Conservation (phyloP, 352 stramenopile genomes). For the Pythium biforme region DNA sequence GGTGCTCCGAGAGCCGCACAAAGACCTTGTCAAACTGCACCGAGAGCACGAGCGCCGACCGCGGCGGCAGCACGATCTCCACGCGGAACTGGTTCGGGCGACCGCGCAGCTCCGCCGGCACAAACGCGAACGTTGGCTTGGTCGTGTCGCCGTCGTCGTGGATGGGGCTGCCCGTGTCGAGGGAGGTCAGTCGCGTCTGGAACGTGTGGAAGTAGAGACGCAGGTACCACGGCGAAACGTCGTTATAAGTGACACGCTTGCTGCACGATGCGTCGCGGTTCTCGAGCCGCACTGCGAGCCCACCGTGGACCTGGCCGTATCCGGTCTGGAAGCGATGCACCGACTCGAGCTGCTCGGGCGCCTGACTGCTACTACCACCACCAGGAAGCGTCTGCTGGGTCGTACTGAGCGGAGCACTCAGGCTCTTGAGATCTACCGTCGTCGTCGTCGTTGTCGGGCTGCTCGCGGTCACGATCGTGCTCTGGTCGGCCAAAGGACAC, state of each 20-base stretch:
- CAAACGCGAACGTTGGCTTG: slow-evolving; percentile 40
- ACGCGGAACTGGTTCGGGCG: slow-evolving; percentile 62
- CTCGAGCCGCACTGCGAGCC: slow-evolving; percentile 60
- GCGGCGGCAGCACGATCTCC: slow-evolving; percentile 47
- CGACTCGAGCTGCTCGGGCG: slow-evolving; percentile 33
- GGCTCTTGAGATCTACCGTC: slow-evolving; percentile 6
- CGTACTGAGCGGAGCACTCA: background rate
- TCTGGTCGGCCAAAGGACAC: slow-evolving; percentile 19
- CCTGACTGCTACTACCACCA: no score
- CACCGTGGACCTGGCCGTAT: slow-evolving; percentile 71
- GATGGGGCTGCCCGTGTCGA: slow-evolving; percentile 4
- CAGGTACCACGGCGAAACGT: slow-evolving; percentile 81
- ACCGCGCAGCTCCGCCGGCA: slow-evolving; percentile 53
- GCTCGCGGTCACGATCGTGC: slow-evolving; percentile 8
- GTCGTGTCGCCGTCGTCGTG: background rate
- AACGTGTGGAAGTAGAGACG: slow-evolving; percentile 80
- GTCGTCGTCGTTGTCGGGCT: background rate
- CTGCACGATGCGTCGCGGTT: slow-evolving; percentile 53
- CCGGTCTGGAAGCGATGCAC: slow-evolving; percentile 78
- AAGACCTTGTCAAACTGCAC: slow-evolving; percentile 84
- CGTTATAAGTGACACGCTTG: slow-evolving; percentile 66
- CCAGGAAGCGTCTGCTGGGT: background rate
- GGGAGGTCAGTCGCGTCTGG: slow-evolving; percentile 23
- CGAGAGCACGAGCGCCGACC: slow-evolving; percentile 57
- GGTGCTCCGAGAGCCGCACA: slow-evolving; percentile 76